Evolutionary conservation across 1,284 basidiomycete species (phyloP), one percentile per base, ranked within the genome.

Genomic region (Ceratobasidium sp.): DNA sequence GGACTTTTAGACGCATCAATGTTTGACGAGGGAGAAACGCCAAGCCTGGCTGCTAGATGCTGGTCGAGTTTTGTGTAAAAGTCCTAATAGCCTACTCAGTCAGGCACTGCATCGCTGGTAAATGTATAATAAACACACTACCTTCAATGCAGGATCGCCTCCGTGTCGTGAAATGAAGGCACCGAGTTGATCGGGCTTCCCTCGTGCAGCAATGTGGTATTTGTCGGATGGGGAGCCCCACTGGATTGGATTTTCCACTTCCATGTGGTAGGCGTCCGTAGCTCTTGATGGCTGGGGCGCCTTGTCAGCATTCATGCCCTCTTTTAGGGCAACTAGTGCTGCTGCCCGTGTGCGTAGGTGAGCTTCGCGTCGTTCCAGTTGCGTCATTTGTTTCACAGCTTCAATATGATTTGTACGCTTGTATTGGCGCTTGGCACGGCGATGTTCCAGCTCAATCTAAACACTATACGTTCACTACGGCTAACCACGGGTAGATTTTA

Each of bases 101-200:
- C 24, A 39, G 75, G 78, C 19, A 83, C 49, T 0, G 76, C 76
- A 22, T 81, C 9, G 43, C 43, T 9, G 9, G 9, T 79, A 68
- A 37, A 27, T 31, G 39, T 11, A 37, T 13, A 22, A 54, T n/a
- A 69, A 59, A 37, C 53, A 29, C 3, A 5, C 8, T n/a, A 76
- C 75, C 59, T 75, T 71, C 34, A 78, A 3, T 19, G 80, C 79
- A 3, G 76, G 79, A 75, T 82, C 79, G 13, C 76, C 65, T 2
- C n/a, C 13, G 56, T 80, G 75, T 4, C 74, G 48, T 1, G 19
- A 14, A 0, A 74, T 24, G 22, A 68, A 75, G 19, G 29, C 41
- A 1, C 53, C 74, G 5, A 82, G 46, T 19, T 82, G 54, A 34
- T 29, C 4, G 6, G 54, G 54, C 27, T 9, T 7, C 29, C 54